Evolutionary conservation across 1,284 basidiomycete species (phyloP), one percentile per base, ranked within the genome.

Genomic region (Pseudozyma tsukubaensis): DNA sequence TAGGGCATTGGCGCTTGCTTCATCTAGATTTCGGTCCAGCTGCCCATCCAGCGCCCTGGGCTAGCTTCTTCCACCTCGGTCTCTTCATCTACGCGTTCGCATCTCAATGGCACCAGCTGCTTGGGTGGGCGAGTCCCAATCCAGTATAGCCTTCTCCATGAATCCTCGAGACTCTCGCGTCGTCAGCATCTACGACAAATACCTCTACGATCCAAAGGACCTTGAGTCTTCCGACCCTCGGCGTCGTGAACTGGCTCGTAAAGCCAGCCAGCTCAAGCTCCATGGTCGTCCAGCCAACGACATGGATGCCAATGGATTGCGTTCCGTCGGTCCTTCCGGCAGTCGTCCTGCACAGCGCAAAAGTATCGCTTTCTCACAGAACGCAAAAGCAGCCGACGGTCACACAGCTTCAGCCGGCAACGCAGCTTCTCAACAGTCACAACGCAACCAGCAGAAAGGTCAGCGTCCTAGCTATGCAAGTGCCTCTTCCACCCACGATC

Each of bases 181-280:
- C 40, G 64, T 75, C 50, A 77, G 76, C 54, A 78, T 78, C 66
- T 78, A 78, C 57, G 77, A 79, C 59, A 74, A 77, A 59, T 79
- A 79, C 37, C 68, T 79, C 40, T 79, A 76, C 68, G 76, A 78
- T 36, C 72, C 76, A 3, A 72, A 62, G 29, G 76, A 78, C 51
- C 69, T 78, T 36, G 64, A 68, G 24, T 76, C 72, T 14, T 65
- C 76, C 18, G 76, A 78, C 42, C 76, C 76, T n/a, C 57, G 67
- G 11, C 58, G 72, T 12, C 72, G 76, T 24, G 69, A 72, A 47
- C 65, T 78, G 8, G 76, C 76, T 12, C 68, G 76, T 19, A 78
- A 75, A 52, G 65, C 63, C 3, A 70, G 64, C 47, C 67, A 68
- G 34, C 55, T 69, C 56, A 73, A 74, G 19, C 50, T 77, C 11